Conservation (phyloP, 106 monocot species). For the Dendrobium nobile region DNA sequence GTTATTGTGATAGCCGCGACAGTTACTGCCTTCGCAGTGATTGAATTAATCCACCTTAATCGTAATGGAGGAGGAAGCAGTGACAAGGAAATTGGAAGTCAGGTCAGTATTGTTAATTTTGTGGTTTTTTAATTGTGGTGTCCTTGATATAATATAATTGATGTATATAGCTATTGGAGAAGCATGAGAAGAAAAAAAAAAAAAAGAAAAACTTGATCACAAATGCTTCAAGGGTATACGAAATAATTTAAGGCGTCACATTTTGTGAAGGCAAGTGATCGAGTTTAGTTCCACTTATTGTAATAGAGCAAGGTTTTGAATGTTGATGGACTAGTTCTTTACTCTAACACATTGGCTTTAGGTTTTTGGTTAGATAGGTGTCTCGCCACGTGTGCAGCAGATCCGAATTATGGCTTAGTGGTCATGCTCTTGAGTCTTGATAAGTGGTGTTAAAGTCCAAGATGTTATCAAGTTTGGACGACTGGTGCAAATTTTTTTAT, state of each 20-base stretch:
- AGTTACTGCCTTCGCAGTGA: conserved; percentile 6
- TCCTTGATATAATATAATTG: neutral
- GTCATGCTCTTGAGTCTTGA: too few relatives aligned
- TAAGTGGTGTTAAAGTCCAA: too few relatives aligned
- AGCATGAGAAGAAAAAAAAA: neutral
- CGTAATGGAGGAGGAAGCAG: neutral
- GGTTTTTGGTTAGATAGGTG: too few relatives aligned
- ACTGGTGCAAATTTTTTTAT: too few relatives aligned
- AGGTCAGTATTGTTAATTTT: neutral
- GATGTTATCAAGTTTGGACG: too few relatives aligned
- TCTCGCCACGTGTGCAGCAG: too few relatives aligned
- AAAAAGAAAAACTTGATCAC: too few relatives aligned
- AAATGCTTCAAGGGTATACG: neutral
- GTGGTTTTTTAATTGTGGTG: too few relatives aligned
- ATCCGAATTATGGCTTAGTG: too few relatives aligned
- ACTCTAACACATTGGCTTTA: too few relatives aligned
- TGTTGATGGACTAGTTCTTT: too few relatives aligned
- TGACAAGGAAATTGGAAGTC: neutral
- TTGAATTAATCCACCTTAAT: conserved; percentile 5
- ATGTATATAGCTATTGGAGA: neutral
- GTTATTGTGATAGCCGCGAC: conserved; percentile 13
- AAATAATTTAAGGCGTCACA: neutral
- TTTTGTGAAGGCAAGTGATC: neutral
- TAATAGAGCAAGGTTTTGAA: too few relatives aligned
- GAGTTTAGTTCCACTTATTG: neutral